Evolutionary conservation across 495 filamentous ascomycete species (phyloP).

Genomic region (Neurospora sp.): DNA sequence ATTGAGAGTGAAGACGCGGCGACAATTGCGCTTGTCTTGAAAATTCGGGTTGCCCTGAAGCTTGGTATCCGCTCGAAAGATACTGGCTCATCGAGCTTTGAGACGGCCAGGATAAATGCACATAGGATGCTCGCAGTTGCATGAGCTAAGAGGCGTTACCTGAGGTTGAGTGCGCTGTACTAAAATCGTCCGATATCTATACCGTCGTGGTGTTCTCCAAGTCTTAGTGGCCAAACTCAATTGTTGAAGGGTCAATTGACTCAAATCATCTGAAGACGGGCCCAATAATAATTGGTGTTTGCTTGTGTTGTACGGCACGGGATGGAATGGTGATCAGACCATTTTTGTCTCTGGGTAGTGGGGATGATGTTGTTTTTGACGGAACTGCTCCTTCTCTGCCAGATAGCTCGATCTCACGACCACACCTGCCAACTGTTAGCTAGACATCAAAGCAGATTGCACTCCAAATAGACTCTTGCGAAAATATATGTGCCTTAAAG

Average conservation of each 20-base stretch:
- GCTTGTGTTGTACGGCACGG: too few relatives aligned
- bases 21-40: neutral
- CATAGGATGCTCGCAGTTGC: neutral
- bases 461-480: neutral
- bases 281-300: too few relatives aligned
- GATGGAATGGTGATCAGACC: too few relatives aligned
- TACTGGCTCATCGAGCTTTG: neutral
- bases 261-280: neutral
- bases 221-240: neutral
- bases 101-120: neutral
- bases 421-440: neutral
- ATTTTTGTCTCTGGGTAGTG: too few relatives aligned
- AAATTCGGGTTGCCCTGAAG: neutral
- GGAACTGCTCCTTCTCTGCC: neutral
- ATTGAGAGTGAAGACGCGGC: neutral
- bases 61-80: neutral
- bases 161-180: neutral
- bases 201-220: neutral
- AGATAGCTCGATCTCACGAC: neutral
- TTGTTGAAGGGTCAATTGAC: neutral
- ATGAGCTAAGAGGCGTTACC: neutral
- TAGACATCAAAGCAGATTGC: neutral
- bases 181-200: neutral
- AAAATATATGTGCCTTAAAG: neutral
- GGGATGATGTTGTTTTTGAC: too few relatives aligned